A percentile compares a stretch with the other conserved stretches of the same genome.
These are phyloP conservation scores for Magnaporthiopsis rhizophila DNA, from an alignment of 2,329 filamentous ascomycete species.

Conservation along the genomic window DNA sequence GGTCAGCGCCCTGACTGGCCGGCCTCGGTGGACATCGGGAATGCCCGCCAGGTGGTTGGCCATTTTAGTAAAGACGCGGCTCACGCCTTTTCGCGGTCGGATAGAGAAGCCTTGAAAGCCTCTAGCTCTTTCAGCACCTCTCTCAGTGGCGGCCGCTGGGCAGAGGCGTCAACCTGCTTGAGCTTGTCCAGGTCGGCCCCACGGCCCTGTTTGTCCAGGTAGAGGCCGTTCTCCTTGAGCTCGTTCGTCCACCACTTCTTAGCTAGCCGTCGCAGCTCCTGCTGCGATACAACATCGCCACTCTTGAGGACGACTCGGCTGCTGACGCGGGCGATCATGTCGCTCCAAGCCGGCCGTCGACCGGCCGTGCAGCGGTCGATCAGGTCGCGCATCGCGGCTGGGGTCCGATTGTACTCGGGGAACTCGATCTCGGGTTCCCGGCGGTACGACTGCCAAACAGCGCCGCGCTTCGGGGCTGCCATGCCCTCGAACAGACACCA, in stretches of 20 bases:
- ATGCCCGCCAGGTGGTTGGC: too few relatives aligned
- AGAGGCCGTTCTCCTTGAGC: slow-evolving; percentile 6
- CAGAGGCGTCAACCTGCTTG: slow-evolving; percentile 2
- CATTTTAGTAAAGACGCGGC: not conserved
- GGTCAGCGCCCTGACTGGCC: too few relatives aligned
- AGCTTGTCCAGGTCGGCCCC: slow-evolving; percentile 8
- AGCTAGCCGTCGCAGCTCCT: slow-evolving; percentile 3
- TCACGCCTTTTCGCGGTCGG: not conserved
- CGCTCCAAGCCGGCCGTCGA: slow-evolving; percentile 6
- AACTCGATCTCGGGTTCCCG: slow-evolving; percentile 50
- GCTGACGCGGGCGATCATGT: slow-evolving; percentile 3
- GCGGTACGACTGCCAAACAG: slow-evolving; percentile 51
- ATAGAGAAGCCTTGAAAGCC: not conserved
- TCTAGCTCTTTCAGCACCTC: slow-evolving; percentile 6
- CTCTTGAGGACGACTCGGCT: slow-evolving; percentile 8
- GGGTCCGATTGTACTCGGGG: slow-evolving; percentile 32
- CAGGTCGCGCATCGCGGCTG: slow-evolving; percentile 10
- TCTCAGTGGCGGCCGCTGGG: slow-evolving; percentile 5
- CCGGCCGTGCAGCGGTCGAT: slow-evolving; percentile 12
- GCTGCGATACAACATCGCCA: slow-evolving; percentile 5
- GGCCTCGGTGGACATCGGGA: too few relatives aligned
- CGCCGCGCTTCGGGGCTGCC: slow-evolving; percentile 47
- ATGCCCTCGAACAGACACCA: slow-evolving; percentile 57
- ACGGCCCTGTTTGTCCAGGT: slow-evolving; percentile 4
- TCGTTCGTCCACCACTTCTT: slow-evolving; percentile 6